These are phyloP conservation scores for Aspergillus wentii DNA, from an alignment of 495 filamentous ascomycete genomes.

Conservation along the genomic window DNA sequence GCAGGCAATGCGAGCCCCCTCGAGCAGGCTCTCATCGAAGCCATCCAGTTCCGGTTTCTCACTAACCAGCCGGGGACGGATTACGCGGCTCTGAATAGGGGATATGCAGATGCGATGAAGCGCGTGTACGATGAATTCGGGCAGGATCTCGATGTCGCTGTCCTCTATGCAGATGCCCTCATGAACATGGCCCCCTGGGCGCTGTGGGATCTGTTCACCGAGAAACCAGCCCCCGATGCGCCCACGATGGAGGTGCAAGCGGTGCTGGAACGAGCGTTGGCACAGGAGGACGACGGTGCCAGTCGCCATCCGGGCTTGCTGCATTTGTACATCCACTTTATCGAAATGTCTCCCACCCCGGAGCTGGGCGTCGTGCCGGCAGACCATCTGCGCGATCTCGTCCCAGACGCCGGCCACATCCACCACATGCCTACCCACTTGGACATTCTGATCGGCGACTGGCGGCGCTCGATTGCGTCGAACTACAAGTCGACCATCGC, in stretches of 20 bases:
- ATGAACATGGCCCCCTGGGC: constrained; percentile 63
- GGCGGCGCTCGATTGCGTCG: constrained; percentile 48
- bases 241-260: constrained; percentile 47
- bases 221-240: constrained; percentile 45
- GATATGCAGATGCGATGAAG: constrained; percentile 56
- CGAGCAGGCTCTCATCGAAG: constrained; percentile 50
- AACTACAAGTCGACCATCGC: constrained; percentile 51
- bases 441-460: constrained; percentile 60
- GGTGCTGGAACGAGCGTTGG: constrained; percentile 47
- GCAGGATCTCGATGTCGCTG: constrained; percentile 50
- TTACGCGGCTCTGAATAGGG: constrained; percentile 40
- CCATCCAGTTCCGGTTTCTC: constrained; percentile 49
- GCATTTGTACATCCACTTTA: constrained; percentile 64
- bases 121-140: constrained; percentile 42
- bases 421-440: constrained; percentile 66
- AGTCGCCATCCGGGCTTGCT: constrained; percentile 51
- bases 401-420: constrained; percentile 59
- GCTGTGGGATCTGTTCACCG: constrained; percentile 54
- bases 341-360: constrained; percentile 61
- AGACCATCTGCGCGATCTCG: constrained; percentile 51
- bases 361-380: constrained; percentile 50
- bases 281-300: constrained; percentile 28
- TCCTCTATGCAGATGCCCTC: constrained; percentile 57
- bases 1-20: constrained; percentile 20
- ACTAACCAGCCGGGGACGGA: constrained; percentile 20